These are phyloP conservation scores for Peronospora destructor DNA, from an alignment of 352 stramenopile species.

Conservation along the genomic window DNA sequence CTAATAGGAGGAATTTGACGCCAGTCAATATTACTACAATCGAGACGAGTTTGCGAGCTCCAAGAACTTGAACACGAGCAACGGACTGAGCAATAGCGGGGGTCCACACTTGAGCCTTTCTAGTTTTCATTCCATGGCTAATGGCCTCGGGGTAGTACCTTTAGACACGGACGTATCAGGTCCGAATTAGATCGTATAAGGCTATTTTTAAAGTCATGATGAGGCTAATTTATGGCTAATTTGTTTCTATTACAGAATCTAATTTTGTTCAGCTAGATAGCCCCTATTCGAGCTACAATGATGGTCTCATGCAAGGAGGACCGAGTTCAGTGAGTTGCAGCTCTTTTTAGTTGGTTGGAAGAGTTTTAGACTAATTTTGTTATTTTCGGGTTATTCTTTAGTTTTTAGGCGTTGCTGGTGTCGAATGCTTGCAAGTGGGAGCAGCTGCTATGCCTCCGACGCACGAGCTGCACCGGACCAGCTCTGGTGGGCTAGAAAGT, in stretches of 20 bases:
- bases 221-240: neutral
- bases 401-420: conserved; percentile 47
- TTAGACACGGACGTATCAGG: conserved; percentile 25
- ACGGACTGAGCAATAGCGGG: conserved; percentile 18
- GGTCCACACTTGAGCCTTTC: conserved; percentile 38
- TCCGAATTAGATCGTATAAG: neutral
- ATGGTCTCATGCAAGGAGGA: conserved; percentile 33
- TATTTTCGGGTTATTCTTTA: conserved; percentile 2
- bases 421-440: conserved; percentile 27
- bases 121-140: conserved; percentile 45
- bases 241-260: conserved; percentile 1
- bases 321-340: conserved; percentile 36
- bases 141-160: conserved; percentile 18
- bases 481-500: conserved; percentile 30
- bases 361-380: neutral
- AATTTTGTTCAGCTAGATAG: conserved; percentile 18
- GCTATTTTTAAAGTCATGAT: neutral
- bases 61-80: conserved; percentile 29
- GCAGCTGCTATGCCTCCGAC: conserved; percentile 23
- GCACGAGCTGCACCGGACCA: conserved; percentile 61
- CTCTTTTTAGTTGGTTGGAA: neutral
- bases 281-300: conserved; percentile 42
- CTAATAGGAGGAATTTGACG: conserved; percentile 70
- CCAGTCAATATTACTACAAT: conserved; percentile 85
- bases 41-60: conserved; percentile 54